Base-by-base conservation (phyloP, 2,329 filamentous ascomycete genomes). In the Aspergillus sp. region DNA sequence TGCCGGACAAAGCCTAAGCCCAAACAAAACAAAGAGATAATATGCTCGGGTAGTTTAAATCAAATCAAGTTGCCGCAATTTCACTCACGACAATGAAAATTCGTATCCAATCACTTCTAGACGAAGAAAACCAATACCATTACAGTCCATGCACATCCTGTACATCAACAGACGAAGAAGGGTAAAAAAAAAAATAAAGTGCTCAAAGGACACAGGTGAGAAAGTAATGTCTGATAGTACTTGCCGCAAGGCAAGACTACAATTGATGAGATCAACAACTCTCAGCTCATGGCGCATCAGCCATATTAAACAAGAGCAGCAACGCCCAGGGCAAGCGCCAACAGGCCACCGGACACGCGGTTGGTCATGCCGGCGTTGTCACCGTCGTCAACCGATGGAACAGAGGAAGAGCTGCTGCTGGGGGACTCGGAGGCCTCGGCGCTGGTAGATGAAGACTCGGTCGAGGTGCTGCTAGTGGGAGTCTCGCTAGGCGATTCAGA, bases 271-370 rank as follows among this genome's bases (percentile, higher is more conserved):
- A 24, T 33, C 27, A 39, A 31, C 15, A 52, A 51, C 27, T 8
- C 24, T 8, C 19, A 17, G 27, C 45, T 12, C 11, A 45, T 19
- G 19, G 23, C n/a, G 12, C 15, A 52, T 6, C 33, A 46, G 35
- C 15, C 11, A 37, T 35, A 62, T 70, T 74, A 77, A 61, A 76
- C 48, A 52, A 76, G 56, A 33, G 69, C 73, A 52, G 73, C 58
- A 27, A 66, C 67, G 58, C 68, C 75, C 43, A 73, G 64, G 21
- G 72, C 69, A 50, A 73, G 53, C 45, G 72, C 74, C 54, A 75
- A 47, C 64, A 77, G 61, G 47, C 70, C 67, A 47, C 69, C 69
- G 21, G 74, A 73, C 21, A 73, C 70, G 40, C 69, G 70, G 65
- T 73, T 68, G 44, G 60, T 54, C 24, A 68, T 64, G 37, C 67